phyloP scores from a whole-genome alignment of 225 moss, liverwort and hornwort species.

The Sphagnum contortum region DNA sequence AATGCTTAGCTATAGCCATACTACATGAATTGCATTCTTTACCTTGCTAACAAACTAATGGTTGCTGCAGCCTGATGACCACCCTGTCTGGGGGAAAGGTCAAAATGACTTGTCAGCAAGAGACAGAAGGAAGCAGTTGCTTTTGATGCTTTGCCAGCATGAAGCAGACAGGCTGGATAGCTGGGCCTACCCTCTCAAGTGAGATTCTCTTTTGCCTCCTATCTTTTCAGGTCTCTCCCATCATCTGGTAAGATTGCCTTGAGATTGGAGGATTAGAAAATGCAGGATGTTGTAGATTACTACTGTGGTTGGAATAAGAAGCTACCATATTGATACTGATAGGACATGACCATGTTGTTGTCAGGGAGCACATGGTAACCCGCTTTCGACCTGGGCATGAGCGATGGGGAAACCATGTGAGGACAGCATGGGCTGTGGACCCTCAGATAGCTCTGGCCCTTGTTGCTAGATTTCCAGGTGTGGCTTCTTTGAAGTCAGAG shows the following conservation, averaged over 20 bases:
- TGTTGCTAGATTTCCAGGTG: slow-evolving; percentile 58
- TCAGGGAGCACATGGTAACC: slow-evolving; percentile 43
- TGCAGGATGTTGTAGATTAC: no score
- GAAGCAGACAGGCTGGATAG: slow-evolving; percentile 81
- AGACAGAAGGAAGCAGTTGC: slow-evolving; percentile 54
- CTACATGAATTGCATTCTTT: no score
- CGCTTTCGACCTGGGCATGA: slow-evolving; percentile 42
- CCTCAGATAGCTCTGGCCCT: slow-evolving; percentile 63
- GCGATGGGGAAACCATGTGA: slow-evolving; percentile 51
- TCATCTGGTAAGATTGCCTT: no score
- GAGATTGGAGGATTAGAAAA: no score
- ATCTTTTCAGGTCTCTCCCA: no score
- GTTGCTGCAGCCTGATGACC: slow-evolving; percentile 9
- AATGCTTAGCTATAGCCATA: no score
- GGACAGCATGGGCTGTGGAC: slow-evolving; percentile 64
- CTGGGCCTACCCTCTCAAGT: slow-evolving; percentile 87
- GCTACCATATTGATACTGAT: no score
- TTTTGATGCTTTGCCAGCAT: slow-evolving; percentile 67
- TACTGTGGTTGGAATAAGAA: no score
- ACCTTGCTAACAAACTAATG: no score
- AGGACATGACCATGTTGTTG: not conserved
- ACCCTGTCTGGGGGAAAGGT: slow-evolving; percentile 46
- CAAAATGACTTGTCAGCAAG: slow-evolving; percentile 30
- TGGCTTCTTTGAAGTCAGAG: slow-evolving; percentile 40
- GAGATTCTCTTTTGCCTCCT: slow-evolving; percentile 4